phyloP scores from a whole-genome alignment of 441 rosid genomes.

The Jatropha multifida region DNA sequence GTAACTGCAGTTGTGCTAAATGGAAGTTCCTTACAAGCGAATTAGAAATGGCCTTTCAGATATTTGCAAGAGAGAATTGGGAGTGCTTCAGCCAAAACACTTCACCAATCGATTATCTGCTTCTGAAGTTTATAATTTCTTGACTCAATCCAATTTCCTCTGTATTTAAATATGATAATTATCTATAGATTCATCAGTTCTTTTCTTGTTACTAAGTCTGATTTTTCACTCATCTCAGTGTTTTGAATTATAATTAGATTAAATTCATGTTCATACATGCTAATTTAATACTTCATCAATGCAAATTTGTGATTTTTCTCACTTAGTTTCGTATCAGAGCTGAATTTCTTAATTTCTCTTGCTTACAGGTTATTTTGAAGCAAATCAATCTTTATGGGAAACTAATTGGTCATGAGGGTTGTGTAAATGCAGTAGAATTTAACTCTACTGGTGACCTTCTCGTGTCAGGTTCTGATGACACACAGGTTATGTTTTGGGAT shows the following conservation, averaged over 20 bases:
- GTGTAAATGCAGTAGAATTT: slow-evolving; percentile 62
- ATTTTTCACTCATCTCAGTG: not conserved
- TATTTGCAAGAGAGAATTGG: slow-evolving; percentile 39
- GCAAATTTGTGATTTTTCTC: not conserved
- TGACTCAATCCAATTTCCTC: not conserved
- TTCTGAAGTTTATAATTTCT: slow-evolving; percentile 34
- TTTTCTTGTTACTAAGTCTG: not conserved
- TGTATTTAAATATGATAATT: not conserved
- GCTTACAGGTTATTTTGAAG: slow-evolving; percentile 42
- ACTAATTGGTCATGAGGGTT: slow-evolving; percentile 63
- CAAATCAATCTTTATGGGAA: slow-evolving; percentile 47
- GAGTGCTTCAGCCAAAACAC: slow-evolving; percentile 29
- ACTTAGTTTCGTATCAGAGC: slow-evolving; percentile 9
- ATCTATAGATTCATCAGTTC: not conserved
- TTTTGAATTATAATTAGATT: not conserved
- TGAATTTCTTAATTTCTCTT: not conserved
- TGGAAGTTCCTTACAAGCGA: slow-evolving; percentile 28
- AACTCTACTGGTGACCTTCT: slow-evolving; percentile 55
- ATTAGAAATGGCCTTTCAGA: slow-evolving; percentile 28
- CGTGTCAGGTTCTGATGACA: slow-evolving; percentile 77
- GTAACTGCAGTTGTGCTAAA: not conserved
- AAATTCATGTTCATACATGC: not conserved
- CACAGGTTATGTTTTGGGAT: slow-evolving; percentile 53
- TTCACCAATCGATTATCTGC: slow-evolving; percentile 40
- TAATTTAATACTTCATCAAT: not conserved